phyloP scores from a whole-genome alignment of 78 protist species.

The Emiliania huxleyi region DNA sequence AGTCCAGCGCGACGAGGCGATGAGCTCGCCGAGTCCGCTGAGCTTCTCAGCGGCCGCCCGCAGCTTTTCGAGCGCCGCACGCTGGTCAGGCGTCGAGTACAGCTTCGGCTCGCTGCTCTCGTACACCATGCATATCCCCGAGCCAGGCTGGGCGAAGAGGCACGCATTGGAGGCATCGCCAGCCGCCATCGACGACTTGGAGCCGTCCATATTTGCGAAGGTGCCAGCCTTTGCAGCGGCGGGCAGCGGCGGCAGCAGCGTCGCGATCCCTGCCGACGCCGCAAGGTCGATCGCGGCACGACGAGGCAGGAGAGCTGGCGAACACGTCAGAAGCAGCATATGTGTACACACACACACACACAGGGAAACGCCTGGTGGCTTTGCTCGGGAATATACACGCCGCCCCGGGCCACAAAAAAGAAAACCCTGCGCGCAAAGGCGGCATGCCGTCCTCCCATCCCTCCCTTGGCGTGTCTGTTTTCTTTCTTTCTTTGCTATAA shows the following conservation, averaged over 20 bases:
- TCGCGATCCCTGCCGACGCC: too few relatives aligned
- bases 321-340: too few relatives aligned
- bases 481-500: too few relatives aligned
- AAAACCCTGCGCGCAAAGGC: too few relatives aligned
- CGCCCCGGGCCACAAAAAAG: too few relatives aligned
- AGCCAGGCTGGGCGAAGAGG: background rate
- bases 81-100: background rate
- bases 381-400: too few relatives aligned
- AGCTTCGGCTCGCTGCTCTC: background rate
- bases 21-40: background rate
- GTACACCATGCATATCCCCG: background rate
- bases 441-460: too few relatives aligned
- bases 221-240: background rate
- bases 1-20: background rate
- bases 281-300: too few relatives aligned
- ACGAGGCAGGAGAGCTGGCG: too few relatives aligned
- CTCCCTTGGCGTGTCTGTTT: too few relatives aligned
- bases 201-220: background rate
- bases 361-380: too few relatives aligned
- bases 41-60: background rate
- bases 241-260: background rate
- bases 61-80: background rate
- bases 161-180: background rate
- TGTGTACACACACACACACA: too few relatives aligned
- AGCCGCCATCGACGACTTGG: background rate